These are phyloP conservation scores for Citrus sinensis DNA, from an alignment of 345 rosid species.

Conservation along the genomic window DNA sequence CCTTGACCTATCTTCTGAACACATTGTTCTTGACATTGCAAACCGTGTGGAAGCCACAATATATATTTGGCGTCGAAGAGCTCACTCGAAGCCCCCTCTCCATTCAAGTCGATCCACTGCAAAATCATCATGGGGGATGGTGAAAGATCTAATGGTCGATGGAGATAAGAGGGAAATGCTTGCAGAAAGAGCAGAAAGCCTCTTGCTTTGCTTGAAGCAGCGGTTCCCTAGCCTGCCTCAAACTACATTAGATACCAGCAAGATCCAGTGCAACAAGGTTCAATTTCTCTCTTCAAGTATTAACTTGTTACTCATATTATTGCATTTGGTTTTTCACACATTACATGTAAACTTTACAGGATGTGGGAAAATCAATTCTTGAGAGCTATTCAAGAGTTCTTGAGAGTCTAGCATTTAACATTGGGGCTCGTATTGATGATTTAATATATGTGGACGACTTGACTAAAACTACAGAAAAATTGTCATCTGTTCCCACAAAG, in stretches of 20 bases:
- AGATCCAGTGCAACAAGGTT: constrained; percentile 95
- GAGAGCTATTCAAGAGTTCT: constrained; percentile 95
- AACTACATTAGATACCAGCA: constrained; percentile 82
- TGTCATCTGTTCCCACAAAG: constrained; percentile 52
- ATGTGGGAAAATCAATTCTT: constrained; percentile 86
- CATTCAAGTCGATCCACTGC: constrained; percentile 49
- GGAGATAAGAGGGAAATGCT: constrained; percentile 83
- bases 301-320: background rate
- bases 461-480: constrained; percentile 66
- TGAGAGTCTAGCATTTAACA: constrained; percentile 87
- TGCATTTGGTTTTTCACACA: background rate
- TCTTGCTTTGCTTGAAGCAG: constrained; percentile 86
- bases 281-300: background rate
- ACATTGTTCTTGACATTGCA: constrained; percentile 78
- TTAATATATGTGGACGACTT: constrained; percentile 85
- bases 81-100: constrained; percentile 46
- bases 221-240: constrained; percentile 86
- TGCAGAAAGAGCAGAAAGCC: constrained; percentile 88
- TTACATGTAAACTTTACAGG: constrained; percentile 37
- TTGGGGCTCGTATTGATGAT: constrained; percentile 84
- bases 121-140: constrained; percentile 87
- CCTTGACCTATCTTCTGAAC: constrained; percentile 91
- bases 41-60: constrained; percentile 86
- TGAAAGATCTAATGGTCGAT: constrained; percentile 82
- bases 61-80: constrained; percentile 77